A percentile compares a stretch with the other conserved stretches of the same genome.
phyloP scores from a whole-genome alignment of 192 early-diverging fungal species.

The Rhizophagus sp. region DNA sequence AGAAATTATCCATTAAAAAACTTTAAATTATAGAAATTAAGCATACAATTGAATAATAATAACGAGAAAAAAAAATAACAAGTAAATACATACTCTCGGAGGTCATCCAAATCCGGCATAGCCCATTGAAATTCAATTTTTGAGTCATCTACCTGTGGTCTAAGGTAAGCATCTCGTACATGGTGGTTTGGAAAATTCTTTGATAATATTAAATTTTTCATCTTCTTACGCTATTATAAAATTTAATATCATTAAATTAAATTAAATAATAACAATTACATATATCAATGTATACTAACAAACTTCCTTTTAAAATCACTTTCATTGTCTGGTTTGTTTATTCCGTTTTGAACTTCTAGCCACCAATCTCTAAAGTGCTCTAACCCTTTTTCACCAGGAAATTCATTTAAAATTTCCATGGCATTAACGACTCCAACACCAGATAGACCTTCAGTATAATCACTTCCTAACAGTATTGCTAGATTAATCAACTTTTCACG shows the following conservation, averaged over 20 bases:
- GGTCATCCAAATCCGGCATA: constrained; percentile 63
- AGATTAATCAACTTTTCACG: constrained; percentile 77
- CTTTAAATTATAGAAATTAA: not conserved
- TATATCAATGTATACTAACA: constrained; percentile 33
- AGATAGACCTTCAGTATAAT: constrained; percentile 90
- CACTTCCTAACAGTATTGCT: constrained; percentile 93
- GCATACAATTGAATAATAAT: not conserved
- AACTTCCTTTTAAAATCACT: constrained; percentile 41
- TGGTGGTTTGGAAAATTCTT: constrained; percentile 76
- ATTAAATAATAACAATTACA: not conserved
- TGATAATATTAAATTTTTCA: constrained; percentile 69
- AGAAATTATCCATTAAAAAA: constrained; percentile 61
- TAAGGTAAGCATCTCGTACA: constrained; percentile 77
- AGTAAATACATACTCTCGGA: constrained; percentile 42
- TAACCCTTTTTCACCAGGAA: constrained; percentile 52
- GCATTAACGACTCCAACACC: constrained; percentile 87
- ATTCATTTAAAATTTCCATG: constrained; percentile 87
- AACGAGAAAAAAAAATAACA: not conserved
- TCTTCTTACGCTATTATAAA: constrained; percentile 55
- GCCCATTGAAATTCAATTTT: constrained; percentile 68
- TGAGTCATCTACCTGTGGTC: constrained; percentile 75
- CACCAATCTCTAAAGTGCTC: constrained; percentile 61
- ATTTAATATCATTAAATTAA: not conserved
- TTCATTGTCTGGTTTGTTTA: not conserved
- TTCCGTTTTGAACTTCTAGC: constrained; percentile 48